Percentiles rank a stretch among this genome's conserved stretches.
Evolutionary conservation across 1,139 yeast species (phyloP).

Genomic region (Taphrina wiesneri): DNA sequence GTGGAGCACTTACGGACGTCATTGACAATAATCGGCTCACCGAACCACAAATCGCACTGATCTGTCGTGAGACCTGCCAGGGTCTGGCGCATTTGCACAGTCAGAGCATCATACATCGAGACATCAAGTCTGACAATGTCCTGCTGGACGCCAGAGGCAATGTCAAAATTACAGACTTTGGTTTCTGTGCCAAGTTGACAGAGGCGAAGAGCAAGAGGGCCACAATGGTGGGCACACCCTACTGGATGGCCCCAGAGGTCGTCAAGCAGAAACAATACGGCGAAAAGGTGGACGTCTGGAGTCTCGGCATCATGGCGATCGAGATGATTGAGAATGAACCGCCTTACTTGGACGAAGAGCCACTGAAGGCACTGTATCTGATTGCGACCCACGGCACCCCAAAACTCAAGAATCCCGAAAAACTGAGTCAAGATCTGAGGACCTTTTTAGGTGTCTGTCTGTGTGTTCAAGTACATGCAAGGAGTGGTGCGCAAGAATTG

Average conservation of each 20-base stretch:
- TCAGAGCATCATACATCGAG: conserved; percentile 91
- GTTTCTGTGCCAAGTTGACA: conserved; percentile 94
- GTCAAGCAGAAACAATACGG: conserved; percentile 78
- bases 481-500: conserved; percentile 88
- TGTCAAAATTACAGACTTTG: conserved; percentile 95
- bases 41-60: conserved; percentile 88
- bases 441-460: conserved; percentile 86
- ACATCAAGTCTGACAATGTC: conserved; percentile 92
- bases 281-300: conserved; percentile 97
- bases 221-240: conserved; percentile 98
- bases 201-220: conserved; percentile 92
- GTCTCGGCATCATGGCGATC: conserved; percentile 95
- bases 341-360: conserved; percentile 94
- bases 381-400: conserved; percentile 98
- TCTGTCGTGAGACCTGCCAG: conserved; percentile 85
- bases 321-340: conserved; percentile 99
- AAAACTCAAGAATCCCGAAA: conserved; percentile 82
- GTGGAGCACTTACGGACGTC: conserved; percentile 84
- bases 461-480: conserved; percentile 88
- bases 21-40: conserved; percentile 76
- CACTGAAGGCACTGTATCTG: conserved; percentile 78
- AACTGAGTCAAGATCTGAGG: conserved; percentile 74
- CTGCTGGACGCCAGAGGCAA: conserved; percentile 80
- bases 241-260: conserved; percentile 99
- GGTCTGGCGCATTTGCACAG: conserved; percentile 90